These are phyloP conservation scores for Coffea eugenioides DNA, from an alignment of 257 asterid genomes.

Conservation along the genomic window DNA sequence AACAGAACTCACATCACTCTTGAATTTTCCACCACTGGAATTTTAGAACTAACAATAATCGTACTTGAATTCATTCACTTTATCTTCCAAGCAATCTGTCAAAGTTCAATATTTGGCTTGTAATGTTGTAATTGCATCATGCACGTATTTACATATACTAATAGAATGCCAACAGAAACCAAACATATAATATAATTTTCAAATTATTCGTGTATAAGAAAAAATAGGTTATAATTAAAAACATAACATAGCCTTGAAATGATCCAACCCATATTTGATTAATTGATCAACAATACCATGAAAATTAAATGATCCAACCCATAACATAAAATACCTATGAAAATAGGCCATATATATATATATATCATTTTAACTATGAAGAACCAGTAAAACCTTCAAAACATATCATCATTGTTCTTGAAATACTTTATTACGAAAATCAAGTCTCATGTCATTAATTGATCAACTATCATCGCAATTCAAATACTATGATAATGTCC, in stretches of 20 bases:
- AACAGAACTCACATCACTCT: background rate
- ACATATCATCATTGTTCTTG: too few species aligned
- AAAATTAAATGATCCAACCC: background rate
- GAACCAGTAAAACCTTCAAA: too few species aligned
- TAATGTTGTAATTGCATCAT: background rate
- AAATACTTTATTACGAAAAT: too few species aligned
- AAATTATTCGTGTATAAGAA: background rate
- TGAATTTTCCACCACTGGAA: slow-evolving; percentile 3
- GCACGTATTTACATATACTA: background rate
- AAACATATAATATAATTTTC: background rate
- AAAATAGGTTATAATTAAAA: too few species aligned
- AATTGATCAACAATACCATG: background rate
- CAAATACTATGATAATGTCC: too few species aligned
- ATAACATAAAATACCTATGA: background rate
- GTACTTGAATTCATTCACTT: background rate
- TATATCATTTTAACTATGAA: too few species aligned
- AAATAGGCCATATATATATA: background rate
- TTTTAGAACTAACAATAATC: background rate
- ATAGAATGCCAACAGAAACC: background rate
- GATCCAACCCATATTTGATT: background rate
- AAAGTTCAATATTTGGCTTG: background rate
- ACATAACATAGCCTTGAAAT: background rate
- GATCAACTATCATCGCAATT: too few species aligned
- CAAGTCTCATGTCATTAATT: too few species aligned
- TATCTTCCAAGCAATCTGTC: background rate